These are phyloP conservation scores for Backusella psychrophila DNA, from an alignment of 192 early-diverging fungal species.

Conservation along the genomic window DNA sequence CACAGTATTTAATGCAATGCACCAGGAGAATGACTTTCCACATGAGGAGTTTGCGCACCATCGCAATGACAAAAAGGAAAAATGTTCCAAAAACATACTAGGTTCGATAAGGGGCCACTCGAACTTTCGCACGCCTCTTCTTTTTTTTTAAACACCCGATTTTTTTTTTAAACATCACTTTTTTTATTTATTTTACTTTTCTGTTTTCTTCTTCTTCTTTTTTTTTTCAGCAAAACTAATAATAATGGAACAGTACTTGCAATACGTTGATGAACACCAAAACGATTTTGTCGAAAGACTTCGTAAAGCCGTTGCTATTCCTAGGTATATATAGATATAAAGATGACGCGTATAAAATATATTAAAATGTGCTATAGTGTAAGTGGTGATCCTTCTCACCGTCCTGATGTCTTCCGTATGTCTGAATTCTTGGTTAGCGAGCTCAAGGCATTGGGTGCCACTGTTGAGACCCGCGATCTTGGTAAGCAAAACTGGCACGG, in stretches of 20 bases:
- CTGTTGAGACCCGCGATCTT: constrained; percentile 60
- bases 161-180: neutral
- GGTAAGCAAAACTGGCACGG: constrained; percentile 89
- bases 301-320: constrained; percentile 86
- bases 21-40: neutral
- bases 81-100: neutral
- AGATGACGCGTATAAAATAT: neutral
- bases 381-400: constrained; percentile 69
- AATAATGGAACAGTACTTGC: constrained; percentile 63
- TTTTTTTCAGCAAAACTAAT: constrained; percentile 9
- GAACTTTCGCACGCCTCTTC: neutral
- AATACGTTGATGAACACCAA: constrained; percentile 76
- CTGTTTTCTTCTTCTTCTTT: constrained; percentile 12
- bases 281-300: constrained; percentile 81
- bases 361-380: constrained; percentile 44
- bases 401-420: constrained; percentile 87
- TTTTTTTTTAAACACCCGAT: neutral
- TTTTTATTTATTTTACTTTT: neutral
- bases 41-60: neutral
- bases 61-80: neutral
- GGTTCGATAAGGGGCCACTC: neutral
- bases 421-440: constrained; percentile 80
- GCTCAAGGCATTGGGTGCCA: constrained; percentile 70
- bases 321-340: constrained; percentile 51
- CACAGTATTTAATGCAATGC: no score